Evolutionary conservation across 345 rosid species (phyloP), one percentile per base, ranked within the genome.

Genomic region (Acer negundo): DNA sequence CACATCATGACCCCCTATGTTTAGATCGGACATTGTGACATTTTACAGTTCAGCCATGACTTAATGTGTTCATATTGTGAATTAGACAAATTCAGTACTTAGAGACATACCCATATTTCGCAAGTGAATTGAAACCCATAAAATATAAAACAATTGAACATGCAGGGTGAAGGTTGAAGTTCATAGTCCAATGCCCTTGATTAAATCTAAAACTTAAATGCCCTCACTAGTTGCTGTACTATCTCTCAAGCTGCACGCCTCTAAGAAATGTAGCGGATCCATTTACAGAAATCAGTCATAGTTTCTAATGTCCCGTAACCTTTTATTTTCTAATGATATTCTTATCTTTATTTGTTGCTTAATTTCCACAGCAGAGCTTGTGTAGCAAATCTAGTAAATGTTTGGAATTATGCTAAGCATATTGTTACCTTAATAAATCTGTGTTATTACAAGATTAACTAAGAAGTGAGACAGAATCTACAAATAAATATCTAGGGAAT

Each of bases 21-120:
- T 46, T 7, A 10, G n/a, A 44, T 20, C 59, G 3, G 10, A 24
- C 19, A 28, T 19, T 3, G 23, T 62, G 51, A 49, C 49, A 28
- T n/a, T 19, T 42, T n/a, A 26, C 70, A 20, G 72, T 16, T 38
- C 12, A 55, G 53, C 70, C 20, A 28, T 75, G 47, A 31, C 28
- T 26, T 28, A 22, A 7, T 26, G n/a, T 64, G 35, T 42, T 73
- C 31, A 23, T 68, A 20, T 53, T 24, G 63, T 12, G 64, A 53
- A 66, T 66, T 53, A 51, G 62, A 75, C 23, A 49, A 22, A 20
- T 66, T 67, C 64, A 53, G 38, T 31, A 51, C 78, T 69, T 63
- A 22, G 67, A 35, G 51, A 13, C 65, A 51, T 23, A 7, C 38
- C 23, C 65, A 7, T 8, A 35, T 49, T n/a, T 53, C 10, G 26